A percentile compares a stretch with the other conserved stretches of the same genome.
phyloP scores from a whole-genome alignment of 805 yeast species.

The Isabelozyma gotoi region DNA sequence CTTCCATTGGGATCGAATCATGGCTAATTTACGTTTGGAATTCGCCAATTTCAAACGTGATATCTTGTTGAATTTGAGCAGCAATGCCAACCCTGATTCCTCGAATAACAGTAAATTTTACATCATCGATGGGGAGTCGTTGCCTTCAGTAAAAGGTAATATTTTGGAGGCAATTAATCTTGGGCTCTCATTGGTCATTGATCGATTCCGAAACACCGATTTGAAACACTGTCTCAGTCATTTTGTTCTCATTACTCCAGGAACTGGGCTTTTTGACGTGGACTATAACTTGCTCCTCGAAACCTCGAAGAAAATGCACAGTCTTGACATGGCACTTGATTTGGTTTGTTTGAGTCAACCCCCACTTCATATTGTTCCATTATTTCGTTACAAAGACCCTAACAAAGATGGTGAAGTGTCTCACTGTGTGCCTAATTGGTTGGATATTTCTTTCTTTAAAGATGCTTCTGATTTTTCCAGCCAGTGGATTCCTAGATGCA shows the following conservation, averaged over 20 bases:
- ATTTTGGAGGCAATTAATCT: constrained; percentile 82
- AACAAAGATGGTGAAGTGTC: constrained; percentile 47
- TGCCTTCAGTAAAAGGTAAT: constrained; percentile 90
- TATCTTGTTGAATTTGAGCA: constrained; percentile 48
- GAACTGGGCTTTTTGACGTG: constrained; percentile 91
- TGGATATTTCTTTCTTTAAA: constrained; percentile 89
- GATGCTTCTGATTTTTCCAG: constrained; percentile 44
- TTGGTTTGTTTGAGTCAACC: constrained; percentile 85
- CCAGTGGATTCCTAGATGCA: constrained; percentile 89
- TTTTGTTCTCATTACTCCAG: constrained; percentile 83
- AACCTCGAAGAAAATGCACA: constrained; percentile 72
- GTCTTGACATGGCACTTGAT: constrained; percentile 85
- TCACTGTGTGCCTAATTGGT: constrained; percentile 92
- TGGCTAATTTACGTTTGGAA: constrained; percentile 82
- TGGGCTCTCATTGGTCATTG: constrained; percentile 73
- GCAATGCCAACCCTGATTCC: constrained; percentile 5
- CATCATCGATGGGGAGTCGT: constrained; percentile 57
- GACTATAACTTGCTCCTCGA: constrained; percentile 72
- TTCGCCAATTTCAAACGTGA: constrained; percentile 80
- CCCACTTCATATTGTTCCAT: constrained; percentile 89
- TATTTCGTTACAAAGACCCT: constrained; percentile 66
- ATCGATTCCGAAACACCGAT: constrained; percentile 81
- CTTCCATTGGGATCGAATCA: constrained; percentile 85
- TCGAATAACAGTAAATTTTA: constrained; percentile 26
- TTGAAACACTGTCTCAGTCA: constrained; percentile 90